A percentile compares a stretch with the other conserved stretches of the same genome.
phyloP scores from a whole-genome alignment of 768 basidiomycete genomes.

The Lentinula detonsa region DNA sequence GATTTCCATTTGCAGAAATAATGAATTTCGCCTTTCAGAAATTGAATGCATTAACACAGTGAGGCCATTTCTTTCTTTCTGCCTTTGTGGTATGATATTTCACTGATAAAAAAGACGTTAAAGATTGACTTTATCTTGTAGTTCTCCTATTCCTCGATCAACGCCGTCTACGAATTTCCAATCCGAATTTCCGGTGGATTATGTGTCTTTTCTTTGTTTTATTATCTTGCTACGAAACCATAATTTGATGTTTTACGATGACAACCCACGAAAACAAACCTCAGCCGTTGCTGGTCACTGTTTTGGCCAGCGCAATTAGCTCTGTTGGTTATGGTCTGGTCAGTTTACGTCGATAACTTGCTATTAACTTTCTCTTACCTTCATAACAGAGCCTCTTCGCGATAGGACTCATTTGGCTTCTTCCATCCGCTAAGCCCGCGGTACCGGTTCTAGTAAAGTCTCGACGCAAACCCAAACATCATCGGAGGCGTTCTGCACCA shows the following conservation, averaged over 20 bases:
- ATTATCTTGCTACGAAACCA: not conserved
- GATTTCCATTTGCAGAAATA: not conserved
- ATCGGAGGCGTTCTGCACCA: conserved; percentile 18
- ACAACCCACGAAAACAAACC: conserved; percentile 6
- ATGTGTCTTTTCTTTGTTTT: not conserved
- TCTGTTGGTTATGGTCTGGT: conserved; percentile 20
- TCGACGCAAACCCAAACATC: conserved; percentile 11
- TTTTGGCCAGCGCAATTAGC: conserved; percentile 17
- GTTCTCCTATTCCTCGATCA: not conserved
- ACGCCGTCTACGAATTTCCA: not conserved
- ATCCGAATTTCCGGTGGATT: not conserved
- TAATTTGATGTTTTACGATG: conserved; percentile 7
- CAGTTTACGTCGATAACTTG: not conserved
- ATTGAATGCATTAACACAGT: not conserved
- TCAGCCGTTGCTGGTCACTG: conserved; percentile 13
- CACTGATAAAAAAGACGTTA: not conserved
- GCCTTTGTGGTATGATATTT: not conserved
- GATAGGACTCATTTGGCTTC: conserved; percentile 16
- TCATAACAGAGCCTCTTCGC: conserved; percentile 19
- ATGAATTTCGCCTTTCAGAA: not conserved
- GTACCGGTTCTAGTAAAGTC: conserved; percentile 10
- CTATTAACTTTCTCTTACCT: not conserved
- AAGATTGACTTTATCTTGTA: not conserved
- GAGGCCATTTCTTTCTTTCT: not conserved
- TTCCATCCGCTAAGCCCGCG: conserved; percentile 11